Conservation (phyloP, 768 basidiomycete species). For the Trametes cingulata region DNA sequence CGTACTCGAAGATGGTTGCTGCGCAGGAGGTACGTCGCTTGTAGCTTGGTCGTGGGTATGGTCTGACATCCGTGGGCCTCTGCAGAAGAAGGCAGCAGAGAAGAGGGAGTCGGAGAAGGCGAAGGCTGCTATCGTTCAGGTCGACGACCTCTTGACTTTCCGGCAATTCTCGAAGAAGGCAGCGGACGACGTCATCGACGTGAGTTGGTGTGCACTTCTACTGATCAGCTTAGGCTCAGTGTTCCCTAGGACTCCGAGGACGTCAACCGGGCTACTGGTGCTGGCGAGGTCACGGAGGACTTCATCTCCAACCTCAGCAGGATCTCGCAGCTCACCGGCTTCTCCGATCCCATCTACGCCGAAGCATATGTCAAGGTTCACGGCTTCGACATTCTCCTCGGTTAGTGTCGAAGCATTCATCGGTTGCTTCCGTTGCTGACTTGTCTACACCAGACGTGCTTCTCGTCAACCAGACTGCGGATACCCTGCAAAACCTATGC, state of each 20-base stretch:
- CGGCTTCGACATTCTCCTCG: conserved; percentile 94
- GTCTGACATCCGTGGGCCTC: not conserved
- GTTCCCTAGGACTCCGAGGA: conserved; percentile 81
- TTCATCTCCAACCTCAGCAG: conserved; percentile 92
- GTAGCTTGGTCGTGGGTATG: not conserved
- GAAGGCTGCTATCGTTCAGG: conserved; percentile 75
- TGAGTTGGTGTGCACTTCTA: conserved; percentile 33
- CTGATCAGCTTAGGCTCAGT: not conserved
- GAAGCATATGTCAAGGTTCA: conserved; percentile 98
- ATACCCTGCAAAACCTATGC: conserved; percentile 95
- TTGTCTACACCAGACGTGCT: conserved; percentile 67
- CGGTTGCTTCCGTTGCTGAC: not conserved
- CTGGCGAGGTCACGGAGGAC: conserved; percentile 82
- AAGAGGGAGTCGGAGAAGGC: conserved; percentile 81
- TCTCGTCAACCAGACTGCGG: conserved; percentile 92
- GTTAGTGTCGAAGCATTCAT: conserved; percentile 40
- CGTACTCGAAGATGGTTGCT: conserved; percentile 93
- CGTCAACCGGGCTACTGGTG: conserved; percentile 85
- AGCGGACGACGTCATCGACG: conserved; percentile 75
- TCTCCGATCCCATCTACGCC: conserved; percentile 98
- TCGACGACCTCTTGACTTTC: conserved; percentile 91
- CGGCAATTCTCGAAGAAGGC: conserved; percentile 95
- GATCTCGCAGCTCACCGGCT: conserved; percentile 93
- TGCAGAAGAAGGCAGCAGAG: conserved; percentile 87
- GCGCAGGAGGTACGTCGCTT: conserved; percentile 76